Evolutionary conservation across 2,329 filamentous ascomycete genomes (phyloP).

Genomic region (Arthrobotrys pseudoclavata): DNA sequence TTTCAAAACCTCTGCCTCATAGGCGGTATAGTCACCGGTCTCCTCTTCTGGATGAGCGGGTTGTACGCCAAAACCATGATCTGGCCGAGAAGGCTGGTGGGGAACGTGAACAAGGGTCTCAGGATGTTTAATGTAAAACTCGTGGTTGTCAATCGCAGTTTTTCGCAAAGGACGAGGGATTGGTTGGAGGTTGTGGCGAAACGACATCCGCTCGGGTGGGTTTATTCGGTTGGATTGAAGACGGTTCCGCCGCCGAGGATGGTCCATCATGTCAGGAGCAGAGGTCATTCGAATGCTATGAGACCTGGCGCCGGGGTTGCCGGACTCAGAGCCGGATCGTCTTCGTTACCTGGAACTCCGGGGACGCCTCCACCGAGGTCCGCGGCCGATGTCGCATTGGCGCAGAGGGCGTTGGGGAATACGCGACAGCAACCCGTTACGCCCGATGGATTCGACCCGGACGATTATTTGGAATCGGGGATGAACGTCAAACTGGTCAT

Average conservation of each 20-base stretch:
- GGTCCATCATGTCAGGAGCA: conserved; percentile 29
- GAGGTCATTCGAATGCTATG: conserved; percentile 42
- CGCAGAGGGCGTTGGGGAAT: conserved; percentile 44
- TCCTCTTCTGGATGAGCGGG: conserved; percentile 92
- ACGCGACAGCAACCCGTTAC: conserved; percentile 3
- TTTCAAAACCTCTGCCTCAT: conserved; percentile 89
- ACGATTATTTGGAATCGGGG: conserved; percentile 87
- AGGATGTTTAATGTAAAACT: conserved; percentile 96
- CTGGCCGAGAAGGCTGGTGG: conserved; percentile 93
- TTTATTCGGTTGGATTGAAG: conserved; percentile 49
- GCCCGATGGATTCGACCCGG: conserved; percentile 69
- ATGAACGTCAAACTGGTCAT: conserved; percentile 92
- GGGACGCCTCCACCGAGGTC: conserved; percentile 52
- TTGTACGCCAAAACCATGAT: conserved; percentile 96
- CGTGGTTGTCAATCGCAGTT: conserved; percentile 75
- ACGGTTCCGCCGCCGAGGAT: conserved; percentile 38
- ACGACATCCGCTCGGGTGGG: conserved; percentile 52
- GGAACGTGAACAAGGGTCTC: conserved; percentile 87
- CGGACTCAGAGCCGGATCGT: neutral
- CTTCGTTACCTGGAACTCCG: conserved; percentile 26
- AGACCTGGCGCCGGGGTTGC: conserved; percentile 16
- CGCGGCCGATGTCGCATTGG: conserved; percentile 37
- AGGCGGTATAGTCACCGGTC: conserved; percentile 86
- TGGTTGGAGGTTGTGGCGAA: conserved; percentile 54
- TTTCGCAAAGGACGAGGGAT: conserved; percentile 44